Evolutionary conservation across 2,329 filamentous ascomycete species (phyloP).

Genomic region (Pseudogymnoascus sp.): DNA sequence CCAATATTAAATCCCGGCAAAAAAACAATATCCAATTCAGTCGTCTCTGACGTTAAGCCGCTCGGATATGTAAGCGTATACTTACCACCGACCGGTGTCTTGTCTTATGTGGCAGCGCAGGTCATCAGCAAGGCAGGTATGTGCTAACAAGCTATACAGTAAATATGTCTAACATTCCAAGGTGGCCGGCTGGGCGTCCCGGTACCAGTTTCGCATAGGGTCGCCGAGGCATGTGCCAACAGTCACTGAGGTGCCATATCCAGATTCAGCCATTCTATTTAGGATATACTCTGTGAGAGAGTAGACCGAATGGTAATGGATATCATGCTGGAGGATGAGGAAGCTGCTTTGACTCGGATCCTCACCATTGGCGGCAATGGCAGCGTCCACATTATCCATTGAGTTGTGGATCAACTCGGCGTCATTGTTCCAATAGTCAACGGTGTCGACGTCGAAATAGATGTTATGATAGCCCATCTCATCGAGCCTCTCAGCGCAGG

Average conservation of each 20-base stretch:
- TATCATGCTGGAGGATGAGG: constrained; percentile 43
- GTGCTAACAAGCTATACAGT: background rate
- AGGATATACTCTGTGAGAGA: constrained; percentile 32
- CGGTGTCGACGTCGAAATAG: constrained; percentile 43
- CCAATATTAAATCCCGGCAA: background rate
- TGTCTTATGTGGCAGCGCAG: background rate
- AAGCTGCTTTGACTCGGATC: constrained; percentile 26
- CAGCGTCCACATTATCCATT: constrained; percentile 34
- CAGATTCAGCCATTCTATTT: constrained; percentile 29
- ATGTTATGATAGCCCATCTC: constrained; percentile 40
- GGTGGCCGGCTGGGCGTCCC: constrained; percentile 10
- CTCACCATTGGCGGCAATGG: constrained; percentile 17
- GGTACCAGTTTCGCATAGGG: constrained; percentile 37
- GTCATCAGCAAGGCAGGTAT: background rate
- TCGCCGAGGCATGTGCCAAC: constrained; percentile 42
- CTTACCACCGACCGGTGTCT: background rate
- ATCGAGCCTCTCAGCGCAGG: constrained; percentile 31
- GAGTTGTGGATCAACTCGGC: constrained; percentile 39
- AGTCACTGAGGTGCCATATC: constrained; percentile 33
- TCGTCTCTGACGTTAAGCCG: background rate
- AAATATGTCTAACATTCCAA: background rate
- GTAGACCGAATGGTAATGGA: constrained; percentile 31
- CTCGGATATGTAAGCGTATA: background rate
- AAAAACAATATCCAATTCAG: background rate
- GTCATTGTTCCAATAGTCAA: constrained; percentile 40